phyloP scores from a whole-genome alignment of 306 rosid genomes.

The Trifolium fragiferum region DNA sequence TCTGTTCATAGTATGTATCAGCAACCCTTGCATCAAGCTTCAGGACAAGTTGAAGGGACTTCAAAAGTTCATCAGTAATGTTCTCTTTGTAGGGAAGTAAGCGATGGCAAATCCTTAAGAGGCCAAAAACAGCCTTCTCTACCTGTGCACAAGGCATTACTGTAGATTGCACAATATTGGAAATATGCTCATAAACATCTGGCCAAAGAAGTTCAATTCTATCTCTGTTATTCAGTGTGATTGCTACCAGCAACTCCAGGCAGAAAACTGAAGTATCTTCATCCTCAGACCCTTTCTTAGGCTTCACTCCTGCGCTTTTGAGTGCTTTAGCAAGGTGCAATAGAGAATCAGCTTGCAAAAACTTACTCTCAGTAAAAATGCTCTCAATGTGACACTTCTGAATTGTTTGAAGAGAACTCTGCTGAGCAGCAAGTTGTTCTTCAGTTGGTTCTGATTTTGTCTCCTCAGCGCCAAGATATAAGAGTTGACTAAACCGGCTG shows the following conservation, averaged over 20 bases:
- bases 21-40: constrained; percentile 99
- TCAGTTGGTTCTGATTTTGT: constrained; percentile 82
- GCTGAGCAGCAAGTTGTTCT: constrained; percentile 93
- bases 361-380: constrained; percentile 90
- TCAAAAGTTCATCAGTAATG: constrained; percentile 86
- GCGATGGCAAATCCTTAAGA: constrained; percentile 87
- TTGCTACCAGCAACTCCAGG: constrained; percentile 81
- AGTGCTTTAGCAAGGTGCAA: constrained; percentile 86
- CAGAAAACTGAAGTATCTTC: constrained; percentile 92
- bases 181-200: constrained; percentile 87
- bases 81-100: constrained; percentile 98
- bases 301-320: constrained; percentile 73
- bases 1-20: constrained; percentile 91
- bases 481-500: constrained; percentile 93
- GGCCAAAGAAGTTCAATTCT: constrained; percentile 95
- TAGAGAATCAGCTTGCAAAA: constrained; percentile 91
- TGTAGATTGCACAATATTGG: constrained; percentile 85
- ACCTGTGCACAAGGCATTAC: constrained; percentile 90
- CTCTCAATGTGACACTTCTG: constrained; percentile 87
- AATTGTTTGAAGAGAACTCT: constrained; percentile 76
- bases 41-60: constrained; percentile 89
- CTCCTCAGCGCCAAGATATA: constrained; percentile 91
- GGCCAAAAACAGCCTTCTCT: constrained; percentile 96
- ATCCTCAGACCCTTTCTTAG: constrained; percentile 84
- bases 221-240: constrained; percentile 92